Conservation (phyloP, 441 rosid species). For the Adansonia gregorii region DNA sequence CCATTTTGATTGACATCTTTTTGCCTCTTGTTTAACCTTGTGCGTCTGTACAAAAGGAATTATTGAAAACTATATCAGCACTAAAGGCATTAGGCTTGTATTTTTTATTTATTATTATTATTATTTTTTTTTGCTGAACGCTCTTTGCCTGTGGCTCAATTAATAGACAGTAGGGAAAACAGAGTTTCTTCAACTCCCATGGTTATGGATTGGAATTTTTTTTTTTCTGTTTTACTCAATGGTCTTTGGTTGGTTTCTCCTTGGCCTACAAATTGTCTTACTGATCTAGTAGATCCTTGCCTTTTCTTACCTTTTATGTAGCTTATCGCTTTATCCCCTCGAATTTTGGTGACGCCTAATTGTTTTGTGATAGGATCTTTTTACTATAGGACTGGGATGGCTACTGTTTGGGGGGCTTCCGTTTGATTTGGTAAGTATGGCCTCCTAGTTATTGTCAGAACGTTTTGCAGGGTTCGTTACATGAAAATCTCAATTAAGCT, state of each 20-base stretch:
- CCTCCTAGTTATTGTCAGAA: background rate
- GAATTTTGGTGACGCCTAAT: slow-evolving; percentile 9
- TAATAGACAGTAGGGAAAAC: background rate
- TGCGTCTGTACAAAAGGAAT: background rate
- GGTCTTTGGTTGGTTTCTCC: background rate
- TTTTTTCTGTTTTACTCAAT: background rate
- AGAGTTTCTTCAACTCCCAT: background rate
- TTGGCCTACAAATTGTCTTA: background rate
- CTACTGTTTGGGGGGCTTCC: slow-evolving; percentile 65
- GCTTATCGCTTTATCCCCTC: background rate
- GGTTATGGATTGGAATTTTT: too few species aligned
- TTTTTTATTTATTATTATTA: background rate
- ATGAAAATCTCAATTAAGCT: background rate
- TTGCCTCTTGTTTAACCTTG: background rate
- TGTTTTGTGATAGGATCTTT: slow-evolving; percentile 47
- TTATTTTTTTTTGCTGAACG: background rate
- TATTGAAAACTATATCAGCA: background rate
- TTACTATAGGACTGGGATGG: slow-evolving; percentile 67
- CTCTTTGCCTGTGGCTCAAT: background rate
- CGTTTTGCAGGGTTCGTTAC: background rate
- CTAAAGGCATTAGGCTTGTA: background rate
- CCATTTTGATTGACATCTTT: background rate
- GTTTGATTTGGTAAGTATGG: slow-evolving; percentile 56
- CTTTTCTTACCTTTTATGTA: background rate
- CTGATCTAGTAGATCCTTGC: background rate